These are phyloP conservation scores for Colletotrichum endophyticum DNA, from an alignment of 2,329 filamentous ascomycete species.

Conservation along the genomic window DNA sequence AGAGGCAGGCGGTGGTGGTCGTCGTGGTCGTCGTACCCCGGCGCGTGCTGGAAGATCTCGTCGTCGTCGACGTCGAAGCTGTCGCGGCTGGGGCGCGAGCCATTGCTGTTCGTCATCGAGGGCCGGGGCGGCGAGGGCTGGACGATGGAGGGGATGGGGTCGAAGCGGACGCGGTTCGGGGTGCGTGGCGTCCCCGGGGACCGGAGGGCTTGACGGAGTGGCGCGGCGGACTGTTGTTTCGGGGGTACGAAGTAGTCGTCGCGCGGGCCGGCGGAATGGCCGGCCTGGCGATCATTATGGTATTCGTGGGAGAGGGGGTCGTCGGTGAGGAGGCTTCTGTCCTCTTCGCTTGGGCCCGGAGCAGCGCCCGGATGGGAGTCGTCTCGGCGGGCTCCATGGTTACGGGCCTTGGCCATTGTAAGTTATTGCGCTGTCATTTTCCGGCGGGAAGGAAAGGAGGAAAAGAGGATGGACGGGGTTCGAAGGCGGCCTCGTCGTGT, in stretches of 20 bases:
- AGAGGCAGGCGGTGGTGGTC: constrained; percentile 67
- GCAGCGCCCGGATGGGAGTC: constrained; percentile 18
- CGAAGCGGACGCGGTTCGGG: constrained; percentile 77
- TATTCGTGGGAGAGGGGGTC: constrained; percentile 22
- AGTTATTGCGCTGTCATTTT: constrained; percentile 24
- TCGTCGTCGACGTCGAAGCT: constrained; percentile 24
- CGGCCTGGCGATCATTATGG: background rate
- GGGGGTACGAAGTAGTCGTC: constrained; percentile 6
- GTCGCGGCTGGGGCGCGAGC: constrained; percentile 6
- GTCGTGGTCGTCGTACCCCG: constrained; percentile 9
- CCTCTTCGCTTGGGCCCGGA: constrained; percentile 22
- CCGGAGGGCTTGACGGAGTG: constrained; percentile 20
- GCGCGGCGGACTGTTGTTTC: background rate
- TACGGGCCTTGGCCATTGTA: constrained; percentile 24
- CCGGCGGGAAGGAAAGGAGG: background rate
- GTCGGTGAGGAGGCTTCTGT: constrained; percentile 26
- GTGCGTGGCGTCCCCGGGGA: constrained; percentile 60
- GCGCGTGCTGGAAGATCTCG: constrained; percentile 17
- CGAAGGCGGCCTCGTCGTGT: background rate
- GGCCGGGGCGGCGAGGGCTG: constrained; percentile 14
- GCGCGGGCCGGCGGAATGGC: background rate
- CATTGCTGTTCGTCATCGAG: constrained; percentile 17
- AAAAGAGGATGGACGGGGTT: background rate
- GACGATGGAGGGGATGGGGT: constrained; percentile 55
- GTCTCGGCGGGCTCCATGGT: constrained; percentile 19